These are phyloP conservation scores for Tolypocladium ophioglossoides DNA, from an alignment of 2,329 filamentous ascomycete genomes.

Conservation along the genomic window DNA sequence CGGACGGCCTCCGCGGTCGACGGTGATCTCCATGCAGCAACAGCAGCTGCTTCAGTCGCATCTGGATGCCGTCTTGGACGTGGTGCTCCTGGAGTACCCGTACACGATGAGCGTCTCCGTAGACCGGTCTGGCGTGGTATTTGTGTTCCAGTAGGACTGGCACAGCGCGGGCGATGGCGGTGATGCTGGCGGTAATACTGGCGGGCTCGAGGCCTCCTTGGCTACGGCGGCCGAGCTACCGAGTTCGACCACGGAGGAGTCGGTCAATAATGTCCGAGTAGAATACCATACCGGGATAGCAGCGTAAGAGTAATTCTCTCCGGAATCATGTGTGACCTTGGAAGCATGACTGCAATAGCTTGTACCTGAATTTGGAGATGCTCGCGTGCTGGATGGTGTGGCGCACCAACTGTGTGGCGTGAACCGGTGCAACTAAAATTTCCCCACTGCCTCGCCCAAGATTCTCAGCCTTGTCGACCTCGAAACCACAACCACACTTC, in stretches of 20 bases:
- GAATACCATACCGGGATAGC: neutral
- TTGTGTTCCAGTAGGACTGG: conserved; percentile 54
- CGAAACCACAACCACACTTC: neutral
- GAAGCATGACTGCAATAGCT: too few relatives aligned
- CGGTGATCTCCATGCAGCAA: conserved; percentile 80
- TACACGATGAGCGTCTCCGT: conserved; percentile 90
- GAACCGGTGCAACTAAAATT: conserved; percentile 14
- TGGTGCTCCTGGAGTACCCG: conserved; percentile 77
- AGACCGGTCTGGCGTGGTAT: conserved; percentile 80
- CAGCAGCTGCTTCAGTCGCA: conserved; percentile 79
- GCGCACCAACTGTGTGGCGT: neutral
- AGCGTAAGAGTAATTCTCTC: neutral
- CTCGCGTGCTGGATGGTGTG: neutral
- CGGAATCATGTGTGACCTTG: neutral
- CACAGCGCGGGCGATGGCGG: neutral
- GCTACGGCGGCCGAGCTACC: neutral
- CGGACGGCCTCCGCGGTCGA: conserved; percentile 54
- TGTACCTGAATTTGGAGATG: too few relatives aligned
- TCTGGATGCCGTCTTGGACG: conserved; percentile 77
- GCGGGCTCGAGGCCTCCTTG: neutral
- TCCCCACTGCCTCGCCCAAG: conserved; percentile 17
- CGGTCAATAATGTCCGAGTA: neutral
- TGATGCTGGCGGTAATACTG: neutral
- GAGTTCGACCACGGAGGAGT: neutral
- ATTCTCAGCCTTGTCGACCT: conserved; percentile 18